Conservation (phyloP, 192 early-diverging fungal genomes). For the Backusella psychrophila region DNA sequence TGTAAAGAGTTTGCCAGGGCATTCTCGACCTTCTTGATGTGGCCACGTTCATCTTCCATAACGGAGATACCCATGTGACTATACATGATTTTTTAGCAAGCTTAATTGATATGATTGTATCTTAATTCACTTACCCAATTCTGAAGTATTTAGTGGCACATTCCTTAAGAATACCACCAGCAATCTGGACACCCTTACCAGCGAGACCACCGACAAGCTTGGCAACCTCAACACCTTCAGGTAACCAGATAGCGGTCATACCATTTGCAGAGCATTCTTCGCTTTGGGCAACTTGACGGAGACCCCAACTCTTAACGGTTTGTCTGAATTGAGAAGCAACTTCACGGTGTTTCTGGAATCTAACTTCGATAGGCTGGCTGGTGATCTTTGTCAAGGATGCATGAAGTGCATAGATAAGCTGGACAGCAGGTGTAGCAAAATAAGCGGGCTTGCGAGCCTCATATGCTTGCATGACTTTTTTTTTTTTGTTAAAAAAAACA, state of each 20-base stretch:
- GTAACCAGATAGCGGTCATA: constrained; percentile 88
- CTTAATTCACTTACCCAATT: constrained; percentile 54
- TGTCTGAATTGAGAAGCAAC: constrained; percentile 77
- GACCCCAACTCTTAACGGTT: constrained; percentile 62
- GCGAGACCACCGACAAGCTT: constrained; percentile 79
- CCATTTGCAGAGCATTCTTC: constrained; percentile 67
- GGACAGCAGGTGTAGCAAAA: constrained; percentile 97
- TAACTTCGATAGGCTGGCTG: constrained; percentile 64
- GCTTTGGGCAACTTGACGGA: constrained; percentile 66
- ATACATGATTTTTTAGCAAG: neutral
- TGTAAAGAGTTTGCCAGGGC: constrained; percentile 58
- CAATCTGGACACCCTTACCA: constrained; percentile 80
- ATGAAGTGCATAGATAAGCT: constrained; percentile 86
- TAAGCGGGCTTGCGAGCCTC: constrained; percentile 89
- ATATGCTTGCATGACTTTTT: constrained; percentile 85
- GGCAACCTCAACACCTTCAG: constrained; percentile 72
- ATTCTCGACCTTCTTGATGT: constrained; percentile 63
- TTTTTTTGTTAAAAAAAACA: neutral
- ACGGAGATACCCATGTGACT: constrained; percentile 84
- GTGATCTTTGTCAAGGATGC: constrained; percentile 79
- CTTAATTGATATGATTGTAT: neutral
- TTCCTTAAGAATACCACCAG: constrained; percentile 86
- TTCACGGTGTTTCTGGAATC: constrained; percentile 76
- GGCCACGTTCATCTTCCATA: constrained; percentile 51
- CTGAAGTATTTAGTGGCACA: constrained; percentile 92